Conservation (phyloP, 768 basidiomycete genomes). For the Rhodotorula kratochvilovae region DNA sequence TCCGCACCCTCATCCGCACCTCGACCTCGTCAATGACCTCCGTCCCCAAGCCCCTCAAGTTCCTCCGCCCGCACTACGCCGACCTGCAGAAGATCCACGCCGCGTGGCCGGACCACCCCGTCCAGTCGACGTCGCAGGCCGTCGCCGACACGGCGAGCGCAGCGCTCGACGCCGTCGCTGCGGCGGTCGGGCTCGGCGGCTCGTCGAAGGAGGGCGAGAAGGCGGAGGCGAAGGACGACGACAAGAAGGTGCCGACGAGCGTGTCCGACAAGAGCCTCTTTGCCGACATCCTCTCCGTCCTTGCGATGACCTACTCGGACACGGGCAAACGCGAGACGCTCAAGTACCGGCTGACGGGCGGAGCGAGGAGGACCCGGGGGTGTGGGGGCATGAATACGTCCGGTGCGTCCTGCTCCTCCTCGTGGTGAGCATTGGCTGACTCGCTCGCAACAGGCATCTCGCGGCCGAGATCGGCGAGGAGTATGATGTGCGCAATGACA, state of each 20-base stretch:
- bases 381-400: slow-evolving; percentile 99
- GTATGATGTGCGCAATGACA: slow-evolving; percentile 66
- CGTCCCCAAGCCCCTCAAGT: slow-evolving; percentile 97
- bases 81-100: slow-evolving; percentile 78
- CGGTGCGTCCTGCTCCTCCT: slow-evolving; percentile 40
- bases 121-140: slow-evolving; percentile 62
- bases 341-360: slow-evolving; percentile 76
- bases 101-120: slow-evolving; percentile 63
- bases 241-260: background rate
- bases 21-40: slow-evolving; percentile 99
- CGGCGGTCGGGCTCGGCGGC: slow-evolving; percentile 18
- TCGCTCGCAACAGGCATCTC: slow-evolving; percentile 64
- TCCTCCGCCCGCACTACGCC: slow-evolving; percentile 89
- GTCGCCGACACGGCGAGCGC: slow-evolving; percentile 50
- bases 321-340: slow-evolving; percentile 94
- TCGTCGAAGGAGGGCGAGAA: background rate
- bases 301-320: slow-evolving; percentile 99
- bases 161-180: slow-evolving; percentile 58
- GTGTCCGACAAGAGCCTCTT: slow-evolving; percentile 67
- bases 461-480: slow-evolving; percentile 95
- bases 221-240: slow-evolving; percentile 8
- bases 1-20: slow-evolving; percentile 87
- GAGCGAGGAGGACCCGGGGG: slow-evolving; percentile 68
- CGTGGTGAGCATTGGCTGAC: background rate
- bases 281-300: slow-evolving; percentile 92